Percentiles rank a stretch among this genome's conserved stretches.
These are phyloP conservation scores for Raphanus hybrid DNA, from an alignment of 441 rosid species.

Conservation along the genomic window DNA sequence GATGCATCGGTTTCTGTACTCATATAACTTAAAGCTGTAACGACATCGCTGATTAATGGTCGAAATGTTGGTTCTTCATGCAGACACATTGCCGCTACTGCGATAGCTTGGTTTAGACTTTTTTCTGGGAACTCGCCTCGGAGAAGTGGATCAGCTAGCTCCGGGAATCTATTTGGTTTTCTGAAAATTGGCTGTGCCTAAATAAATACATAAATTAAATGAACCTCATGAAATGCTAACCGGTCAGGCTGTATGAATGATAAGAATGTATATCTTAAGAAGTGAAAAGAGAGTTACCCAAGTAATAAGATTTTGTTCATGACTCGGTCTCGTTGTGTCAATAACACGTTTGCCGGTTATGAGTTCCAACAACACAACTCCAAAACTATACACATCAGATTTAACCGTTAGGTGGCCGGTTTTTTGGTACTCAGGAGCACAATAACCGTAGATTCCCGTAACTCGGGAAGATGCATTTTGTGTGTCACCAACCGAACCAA, in stretches of 20 bases:
- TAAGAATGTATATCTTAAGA: neutral
- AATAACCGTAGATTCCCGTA: constrained; percentile 80
- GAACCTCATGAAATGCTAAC: neutral
- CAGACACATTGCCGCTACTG: constrained; percentile 81
- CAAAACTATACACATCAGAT: constrained; percentile 86
- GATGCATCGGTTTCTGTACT: constrained; percentile 27
- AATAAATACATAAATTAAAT: constrained; percentile 5
- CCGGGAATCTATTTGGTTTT: constrained; percentile 54
- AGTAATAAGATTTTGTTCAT: constrained; percentile 68
- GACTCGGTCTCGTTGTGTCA: constrained; percentile 56
- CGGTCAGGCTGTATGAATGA: neutral
- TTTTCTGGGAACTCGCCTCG: constrained; percentile 50
- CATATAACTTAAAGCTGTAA: constrained; percentile 59
- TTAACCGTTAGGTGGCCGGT: constrained; percentile 67
- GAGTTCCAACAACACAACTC: constrained; percentile 77
- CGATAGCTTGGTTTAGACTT: constrained; percentile 71
- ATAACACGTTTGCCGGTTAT: constrained; percentile 76
- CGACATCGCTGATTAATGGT: constrained; percentile 76
- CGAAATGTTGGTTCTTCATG: constrained; percentile 69
- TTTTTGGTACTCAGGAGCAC: constrained; percentile 84
- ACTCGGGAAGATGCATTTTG: constrained; percentile 70
- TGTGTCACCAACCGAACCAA: constrained; percentile 70
- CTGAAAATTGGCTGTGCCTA: constrained; percentile 73
- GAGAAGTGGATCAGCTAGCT: constrained; percentile 68
- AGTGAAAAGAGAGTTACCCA: constrained; percentile 57